Evolutionary conservation across 331 rosid species (phyloP), one percentile per base, ranked within the genome.

Genomic region (Spiraea crenata): DNA sequence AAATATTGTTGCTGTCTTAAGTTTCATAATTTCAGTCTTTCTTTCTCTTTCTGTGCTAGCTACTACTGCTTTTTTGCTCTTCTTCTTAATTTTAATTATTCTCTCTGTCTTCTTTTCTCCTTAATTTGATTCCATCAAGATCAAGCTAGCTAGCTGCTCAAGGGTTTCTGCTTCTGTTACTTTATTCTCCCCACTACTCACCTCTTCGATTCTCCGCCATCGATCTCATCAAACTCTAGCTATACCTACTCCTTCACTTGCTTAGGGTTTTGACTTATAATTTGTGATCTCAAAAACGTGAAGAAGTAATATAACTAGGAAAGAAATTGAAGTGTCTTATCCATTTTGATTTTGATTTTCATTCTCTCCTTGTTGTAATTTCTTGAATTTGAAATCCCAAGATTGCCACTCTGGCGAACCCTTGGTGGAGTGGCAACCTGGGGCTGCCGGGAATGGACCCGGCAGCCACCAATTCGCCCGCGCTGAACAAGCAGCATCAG

Each of bases 401-500:
- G 37, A 49, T 41, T 25, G 75, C 76, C 73, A 78, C 11, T 70
- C 88, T 92, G 98, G 96, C 98, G 74, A 92, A 87, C 76, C 98
- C 96, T 48, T 92, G 98, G 98, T 92, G 98, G 98, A 78, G 89
- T n/a, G 82, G 85, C 37, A 92, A 81, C 80, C 90, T 85, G 52
- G 96, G 96, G 86, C 77, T 89, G 75, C 81, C 89, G 79, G 92
- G 88, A 35, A 83, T 87, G 66, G 98, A 89, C 80, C 85, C 85
- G 76, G 86, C 79, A 51, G 78, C 76, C 68, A 79, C 77, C 70
- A 82, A 85, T 77, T 81, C 96, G 46, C 77, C 95, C 2, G 51
- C 58, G 42, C 51, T 82, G 5, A 80, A 31, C 82, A 86, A 88
- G 42, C 64, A 88, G 70, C 86, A 88, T 17, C 64, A 88, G 70